phyloP scores from a whole-genome alignment of 148 eudicot species.

The Cornus suecica region DNA sequence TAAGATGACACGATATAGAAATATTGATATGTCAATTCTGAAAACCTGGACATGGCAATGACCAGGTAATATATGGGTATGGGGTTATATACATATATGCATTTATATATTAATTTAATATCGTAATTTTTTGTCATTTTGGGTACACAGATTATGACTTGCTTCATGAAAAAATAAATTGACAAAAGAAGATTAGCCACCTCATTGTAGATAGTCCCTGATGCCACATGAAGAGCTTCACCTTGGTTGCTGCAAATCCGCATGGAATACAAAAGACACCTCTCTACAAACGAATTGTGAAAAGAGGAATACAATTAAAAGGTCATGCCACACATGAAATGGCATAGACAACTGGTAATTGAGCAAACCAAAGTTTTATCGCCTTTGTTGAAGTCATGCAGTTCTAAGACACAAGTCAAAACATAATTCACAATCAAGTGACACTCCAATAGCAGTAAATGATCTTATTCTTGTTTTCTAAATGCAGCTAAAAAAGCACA shows the following conservation, averaged over 20 bases:
- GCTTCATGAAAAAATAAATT: no score
- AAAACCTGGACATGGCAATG: neutral
- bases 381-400: neutral
- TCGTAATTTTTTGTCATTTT: no score
- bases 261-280: slow-evolving; percentile 90
- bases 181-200: slow-evolving; percentile 27
- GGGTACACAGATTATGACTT: no score
- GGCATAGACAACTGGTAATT: neutral
- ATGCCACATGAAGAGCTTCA: slow-evolving; percentile 63
- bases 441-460: neutral
- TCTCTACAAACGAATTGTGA: slow-evolving; percentile 43
- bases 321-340: neutral
- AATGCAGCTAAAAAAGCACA: neutral
- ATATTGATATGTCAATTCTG: no score
- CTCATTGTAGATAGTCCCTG: slow-evolving; percentile 94
- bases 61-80: neutral
- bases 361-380: neutral
- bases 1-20: neutral
- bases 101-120: no score
- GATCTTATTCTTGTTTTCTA: no score
- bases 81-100: no score
- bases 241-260: slow-evolving; percentile 60
- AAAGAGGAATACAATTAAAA: neutral
- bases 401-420: neutral
- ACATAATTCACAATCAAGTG: neutral